A percentile compares a stretch with the other conserved stretches of the same genome.
These are phyloP conservation scores for Boletus mariae DNA, from an alignment of 1,284 basidiomycete species.

Conservation along the genomic window DNA sequence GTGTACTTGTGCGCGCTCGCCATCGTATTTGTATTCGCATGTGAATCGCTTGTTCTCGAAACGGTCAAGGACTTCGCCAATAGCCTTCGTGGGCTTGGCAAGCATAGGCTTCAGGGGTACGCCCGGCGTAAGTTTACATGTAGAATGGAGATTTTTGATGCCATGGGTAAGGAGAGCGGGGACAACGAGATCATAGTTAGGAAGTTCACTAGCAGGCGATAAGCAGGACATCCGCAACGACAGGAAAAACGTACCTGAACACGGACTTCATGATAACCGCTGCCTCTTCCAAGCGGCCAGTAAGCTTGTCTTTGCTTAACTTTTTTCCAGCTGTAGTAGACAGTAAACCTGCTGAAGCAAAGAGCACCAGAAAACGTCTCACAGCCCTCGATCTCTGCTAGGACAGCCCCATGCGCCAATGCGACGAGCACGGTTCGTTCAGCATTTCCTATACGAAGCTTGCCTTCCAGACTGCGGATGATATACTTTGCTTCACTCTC, in stretches of 20 bases:
- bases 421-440: slow-evolving; percentile 91
- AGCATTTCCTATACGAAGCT: slow-evolving; percentile 95
- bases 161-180: slow-evolving; percentile 86
- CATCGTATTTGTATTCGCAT: slow-evolving; percentile 99
- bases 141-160: slow-evolving; percentile 63
- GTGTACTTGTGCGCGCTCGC: slow-evolving; percentile 92
- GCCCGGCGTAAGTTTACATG: slow-evolving; percentile 92
- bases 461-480: slow-evolving; percentile 93
- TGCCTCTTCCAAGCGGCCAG: slow-evolving; percentile 76
- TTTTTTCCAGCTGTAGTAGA: slow-evolving; percentile 59
- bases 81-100: slow-evolving; percentile 99
- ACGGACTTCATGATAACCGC: slow-evolving; percentile 83
- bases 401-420: slow-evolving; percentile 80
- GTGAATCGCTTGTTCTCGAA: slow-evolving; percentile 97
- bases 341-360: slow-evolving; percentile 2
- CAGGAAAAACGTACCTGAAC: slow-evolving; percentile 64
- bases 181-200: slow-evolving; percentile 91
- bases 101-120: slow-evolving; percentile 99
- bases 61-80: slow-evolving; percentile 96
- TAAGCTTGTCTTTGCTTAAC: slow-evolving; percentile 72
- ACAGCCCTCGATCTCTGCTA: slow-evolving; percentile 74
- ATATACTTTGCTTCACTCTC: slow-evolving; percentile 93
- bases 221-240: neutral
- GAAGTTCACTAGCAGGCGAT: slow-evolving; percentile 72
- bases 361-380: neutral